These are phyloP conservation scores for Aspergillus neotritici DNA, from an alignment of 2,329 filamentous ascomycete genomes.

Conservation along the genomic window DNA sequence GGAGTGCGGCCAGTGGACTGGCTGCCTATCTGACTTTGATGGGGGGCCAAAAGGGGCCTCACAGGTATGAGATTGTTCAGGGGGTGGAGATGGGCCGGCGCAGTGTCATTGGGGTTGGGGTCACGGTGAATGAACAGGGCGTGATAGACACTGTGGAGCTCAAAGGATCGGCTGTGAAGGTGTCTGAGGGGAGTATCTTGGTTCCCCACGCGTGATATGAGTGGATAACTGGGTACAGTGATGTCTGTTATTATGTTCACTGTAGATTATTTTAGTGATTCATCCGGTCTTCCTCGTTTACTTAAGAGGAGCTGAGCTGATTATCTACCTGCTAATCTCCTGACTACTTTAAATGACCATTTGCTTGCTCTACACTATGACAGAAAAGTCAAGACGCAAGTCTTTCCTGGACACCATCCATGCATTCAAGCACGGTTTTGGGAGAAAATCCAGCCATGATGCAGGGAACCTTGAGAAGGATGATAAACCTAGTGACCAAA, in stretches of 20 bases:
- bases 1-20: conserved; percentile 56
- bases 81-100: conserved; percentile 61
- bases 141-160: conserved; percentile 28
- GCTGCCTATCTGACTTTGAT: conserved; percentile 49
- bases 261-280: no score
- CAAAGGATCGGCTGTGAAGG: conserved; percentile 30
- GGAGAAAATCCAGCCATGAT: conserved; percentile 1
- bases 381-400: conserved; percentile 10
- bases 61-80: conserved; percentile 53
- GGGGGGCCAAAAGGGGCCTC: conserved; percentile 25
- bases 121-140: conserved; percentile 17
- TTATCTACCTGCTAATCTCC: no score
- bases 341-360: no score
- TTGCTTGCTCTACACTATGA: conserved; percentile 2
- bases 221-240: not conserved
- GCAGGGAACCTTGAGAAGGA: not conserved
- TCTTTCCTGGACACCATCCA: conserved; percentile 15
- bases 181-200: conserved; percentile 30
- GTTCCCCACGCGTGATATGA: conserved; percentile 16
- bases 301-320: no score
- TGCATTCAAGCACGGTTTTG: conserved; percentile 15
- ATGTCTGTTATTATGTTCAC: no score
- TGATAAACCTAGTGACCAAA: not conserved
- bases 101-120: conserved; percentile 33
- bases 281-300: no score